These are phyloP conservation scores for Xerocomellus chrysenteron DNA, from an alignment of 768 basidiomycete genomes.

Conservation along the genomic window DNA sequence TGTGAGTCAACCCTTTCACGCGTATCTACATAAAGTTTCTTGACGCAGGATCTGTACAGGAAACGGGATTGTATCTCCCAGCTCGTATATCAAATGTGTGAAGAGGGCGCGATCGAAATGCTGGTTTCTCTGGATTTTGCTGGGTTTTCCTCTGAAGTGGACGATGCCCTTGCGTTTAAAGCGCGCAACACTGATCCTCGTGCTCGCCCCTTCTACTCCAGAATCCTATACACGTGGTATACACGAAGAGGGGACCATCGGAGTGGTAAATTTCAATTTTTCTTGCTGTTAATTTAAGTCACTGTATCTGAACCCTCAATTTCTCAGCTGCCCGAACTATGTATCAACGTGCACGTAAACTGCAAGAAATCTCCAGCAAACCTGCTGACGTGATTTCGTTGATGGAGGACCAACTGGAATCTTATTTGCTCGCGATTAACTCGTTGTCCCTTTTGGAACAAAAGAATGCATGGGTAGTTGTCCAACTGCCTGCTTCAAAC, in stretches of 20 bases:
- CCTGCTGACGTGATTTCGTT: slow-evolving; percentile 39
- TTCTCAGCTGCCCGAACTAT: slow-evolving; percentile 80
- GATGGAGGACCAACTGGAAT: slow-evolving; percentile 72
- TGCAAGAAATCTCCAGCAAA: slow-evolving; percentile 47
- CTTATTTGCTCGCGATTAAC: slow-evolving; percentile 86
- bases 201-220: slow-evolving; percentile 79
- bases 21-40: slow-evolving; percentile 5
- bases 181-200: slow-evolving; percentile 92
- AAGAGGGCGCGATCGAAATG: slow-evolving; percentile 75
- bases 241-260: slow-evolving; percentile 85
- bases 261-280: slow-evolving; percentile 61
- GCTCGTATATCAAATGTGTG: slow-evolving; percentile 90
- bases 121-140: slow-evolving; percentile 83
- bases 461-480: slow-evolving; percentile 80
- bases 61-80: slow-evolving; percentile 80
- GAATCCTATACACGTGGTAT: slow-evolving; percentile 95
- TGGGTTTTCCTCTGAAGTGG: slow-evolving; percentile 83
- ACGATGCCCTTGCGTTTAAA: slow-evolving; percentile 86
- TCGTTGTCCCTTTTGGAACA: slow-evolving; percentile 79
- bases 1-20: slow-evolving; percentile 53
- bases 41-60: slow-evolving; percentile 40
- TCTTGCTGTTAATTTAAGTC: slow-evolving; percentile 6
- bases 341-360: slow-evolving; percentile 87
- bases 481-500: slow-evolving; percentile 53
- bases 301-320: slow-evolving; percentile 26